Evolutionary conservation across 768 basidiomycete genomes (phyloP).

Genomic region (Steccherinum ochraceum): DNA sequence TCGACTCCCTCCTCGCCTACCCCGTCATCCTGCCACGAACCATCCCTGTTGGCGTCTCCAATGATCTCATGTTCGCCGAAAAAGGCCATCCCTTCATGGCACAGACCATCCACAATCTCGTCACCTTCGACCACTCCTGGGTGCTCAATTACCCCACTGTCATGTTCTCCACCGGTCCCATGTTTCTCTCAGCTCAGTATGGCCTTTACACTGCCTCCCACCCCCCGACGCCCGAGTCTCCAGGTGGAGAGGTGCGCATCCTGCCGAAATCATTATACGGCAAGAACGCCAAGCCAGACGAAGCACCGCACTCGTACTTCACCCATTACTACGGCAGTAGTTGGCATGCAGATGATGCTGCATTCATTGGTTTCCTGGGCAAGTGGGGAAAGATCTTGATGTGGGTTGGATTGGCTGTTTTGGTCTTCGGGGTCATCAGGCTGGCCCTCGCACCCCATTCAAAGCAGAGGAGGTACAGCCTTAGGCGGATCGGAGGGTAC

Average conservation of each 20-base stretch:
- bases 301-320: constrained; percentile 91
- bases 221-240: constrained; percentile 41
- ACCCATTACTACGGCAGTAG: constrained; percentile 97
- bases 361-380: constrained; percentile 91
- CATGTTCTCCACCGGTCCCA: constrained; percentile 99
- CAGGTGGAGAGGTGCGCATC: constrained; percentile 76
- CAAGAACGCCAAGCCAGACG: constrained; percentile 81
- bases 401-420: constrained; percentile 72
- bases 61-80: constrained; percentile 93
- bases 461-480: constrained; percentile 53
- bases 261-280: constrained; percentile 97
- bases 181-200: constrained; percentile 96
- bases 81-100: constrained; percentile 84
- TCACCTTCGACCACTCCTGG: constrained; percentile 90
- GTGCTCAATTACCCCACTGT: constrained; percentile 97
- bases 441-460: constrained; percentile 39
- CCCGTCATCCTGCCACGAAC: constrained; percentile 91
- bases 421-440: constrained; percentile 64
- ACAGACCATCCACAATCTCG: constrained; percentile 87
- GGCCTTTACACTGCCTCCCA: constrained; percentile 76
- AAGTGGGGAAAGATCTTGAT: constrained; percentile 84
- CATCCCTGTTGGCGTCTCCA: constrained; percentile 94
- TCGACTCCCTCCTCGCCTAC: constrained; percentile 82
- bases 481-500: constrained; percentile 64
- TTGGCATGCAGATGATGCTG: constrained; percentile 98